phyloP scores from a whole-genome alignment of 78 protist genomes.

The Acrasis kona region DNA sequence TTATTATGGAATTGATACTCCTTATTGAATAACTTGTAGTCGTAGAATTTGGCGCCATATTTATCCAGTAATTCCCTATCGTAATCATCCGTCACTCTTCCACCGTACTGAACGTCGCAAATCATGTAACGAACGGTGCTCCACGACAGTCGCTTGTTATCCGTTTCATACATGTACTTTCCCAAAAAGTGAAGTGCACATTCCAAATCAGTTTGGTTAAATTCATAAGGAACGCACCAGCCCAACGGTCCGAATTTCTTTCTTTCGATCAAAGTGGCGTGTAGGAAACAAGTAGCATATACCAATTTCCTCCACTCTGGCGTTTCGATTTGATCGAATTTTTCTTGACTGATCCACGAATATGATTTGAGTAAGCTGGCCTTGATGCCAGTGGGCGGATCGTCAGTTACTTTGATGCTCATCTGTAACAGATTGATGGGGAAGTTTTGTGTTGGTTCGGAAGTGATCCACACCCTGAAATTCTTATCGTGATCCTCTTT shows the following conservation, averaged over 20 bases:
- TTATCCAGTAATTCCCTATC: slow-evolving; percentile 51
- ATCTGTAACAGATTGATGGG: slow-evolving; percentile 69
- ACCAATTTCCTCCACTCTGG: slow-evolving; percentile 51
- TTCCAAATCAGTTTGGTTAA: slow-evolving; percentile 64
- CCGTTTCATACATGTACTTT: slow-evolving; percentile 43
- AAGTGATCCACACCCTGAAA: slow-evolving; percentile 6
- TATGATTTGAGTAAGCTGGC: slow-evolving; percentile 54
- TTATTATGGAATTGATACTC: background rate
- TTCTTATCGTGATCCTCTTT: background rate
- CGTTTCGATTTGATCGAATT: slow-evolving; percentile 36
- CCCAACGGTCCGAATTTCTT: slow-evolving; percentile 78
- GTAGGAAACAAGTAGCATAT: slow-evolving; percentile 62
- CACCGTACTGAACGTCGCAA: slow-evolving; percentile 82
- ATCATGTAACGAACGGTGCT: slow-evolving; percentile 68
- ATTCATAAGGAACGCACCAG: slow-evolving; percentile 80
- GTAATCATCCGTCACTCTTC: slow-evolving; percentile 71
- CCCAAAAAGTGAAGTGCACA: slow-evolving; percentile 55
- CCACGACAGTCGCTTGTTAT: slow-evolving; percentile 51
- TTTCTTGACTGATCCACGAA: slow-evolving; percentile 47
- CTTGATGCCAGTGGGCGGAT: slow-evolving; percentile 71
- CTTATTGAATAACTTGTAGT: background rate
- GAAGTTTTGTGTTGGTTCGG: slow-evolving; percentile 15
- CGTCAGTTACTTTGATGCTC: slow-evolving; percentile 66
- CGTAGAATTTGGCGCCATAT: slow-evolving; percentile 20
- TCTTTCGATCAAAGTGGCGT: slow-evolving; percentile 67